Evolutionary conservation across 208 protist genomes (phyloP).

Genomic region (Leishmania tarentolae): DNA sequence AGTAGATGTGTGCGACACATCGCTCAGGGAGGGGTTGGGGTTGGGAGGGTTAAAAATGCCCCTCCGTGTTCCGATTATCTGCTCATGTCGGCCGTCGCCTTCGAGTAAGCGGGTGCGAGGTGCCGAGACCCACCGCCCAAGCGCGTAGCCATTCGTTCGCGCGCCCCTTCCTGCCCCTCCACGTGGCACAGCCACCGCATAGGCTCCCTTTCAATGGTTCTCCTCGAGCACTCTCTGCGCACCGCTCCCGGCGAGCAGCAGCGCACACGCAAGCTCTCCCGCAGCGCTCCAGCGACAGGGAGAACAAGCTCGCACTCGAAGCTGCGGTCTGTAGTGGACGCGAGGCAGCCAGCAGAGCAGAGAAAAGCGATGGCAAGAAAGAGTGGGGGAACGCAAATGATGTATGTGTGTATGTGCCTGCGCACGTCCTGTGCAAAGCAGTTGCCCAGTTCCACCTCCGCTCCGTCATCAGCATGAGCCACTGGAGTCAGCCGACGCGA

Average conservation of each 20-base stretch:
- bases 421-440: background rate
- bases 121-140: background rate
- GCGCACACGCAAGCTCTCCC: background rate
- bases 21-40: background rate
- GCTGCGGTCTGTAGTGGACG: background rate
- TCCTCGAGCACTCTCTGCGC: background rate
- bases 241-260: background rate
- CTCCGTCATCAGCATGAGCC: background rate
- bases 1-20: background rate
- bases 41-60: background rate
- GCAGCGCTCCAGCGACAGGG: background rate
- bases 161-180: background rate
- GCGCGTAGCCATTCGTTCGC: background rate
- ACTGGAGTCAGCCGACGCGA: background rate
- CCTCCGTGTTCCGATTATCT: background rate
- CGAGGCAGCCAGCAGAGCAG: background rate
- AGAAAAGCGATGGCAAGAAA: background rate
- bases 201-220: background rate
- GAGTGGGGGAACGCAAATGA: slow-evolving; percentile 6
- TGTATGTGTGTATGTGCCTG: background rate
- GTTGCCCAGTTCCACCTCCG: background rate
- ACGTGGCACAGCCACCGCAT: background rate
- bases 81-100: background rate
- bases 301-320: background rate
- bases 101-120: background rate